Base-by-base conservation (phyloP, 1,139 yeast genomes). In the Yarrowia galli region DNA sequence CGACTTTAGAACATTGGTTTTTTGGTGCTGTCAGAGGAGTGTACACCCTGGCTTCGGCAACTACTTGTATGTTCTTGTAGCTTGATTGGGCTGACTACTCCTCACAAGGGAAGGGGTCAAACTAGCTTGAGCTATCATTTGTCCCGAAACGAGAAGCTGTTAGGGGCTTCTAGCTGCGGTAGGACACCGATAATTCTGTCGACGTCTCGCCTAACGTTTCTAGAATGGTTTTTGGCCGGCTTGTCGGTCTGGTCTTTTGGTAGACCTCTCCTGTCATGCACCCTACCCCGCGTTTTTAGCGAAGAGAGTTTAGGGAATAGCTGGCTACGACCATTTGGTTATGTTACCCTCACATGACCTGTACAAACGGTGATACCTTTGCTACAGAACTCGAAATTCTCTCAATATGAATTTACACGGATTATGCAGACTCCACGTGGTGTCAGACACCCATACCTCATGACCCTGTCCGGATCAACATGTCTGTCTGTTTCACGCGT, bases 211-310 rank as follows among this genome's bases (percentile, higher is more conserved):
- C 46, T 45, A 22, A 12, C 28, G 48, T 45, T 22, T 45, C 48
- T 45, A 22, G 48, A 43, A 43, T 12, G 2, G 43, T 10, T 28
- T 6, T 28, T 40, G 12, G 20, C 15, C 20, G 20, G 20, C 43
- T 28, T 28, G 32, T 28, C 32, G 6, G 8, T 28, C 32, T 28
- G 32, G 32, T 28, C 32, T 28, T 28, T 28, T 42, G 13, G 20
- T 20, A 20, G 25, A 13, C 35, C 35, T 13, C 54, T 49, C 54
- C 42, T 51, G 43, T 22, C 60, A 53, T 53, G 60, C 60, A 53
- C 2, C 43, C 60, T 20, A 36, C 60, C 60, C 60, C 60, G 43
- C 60, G 42, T 51, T 35, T 48, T 48, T 32, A 28, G 25, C 56
- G 20, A 51, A 51, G n/a, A 32, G n/a, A 49, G 40, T 49, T 49